Conservation (phyloP, 495 filamentous ascomycete genomes). For the Corynascus novoguineensis region DNA sequence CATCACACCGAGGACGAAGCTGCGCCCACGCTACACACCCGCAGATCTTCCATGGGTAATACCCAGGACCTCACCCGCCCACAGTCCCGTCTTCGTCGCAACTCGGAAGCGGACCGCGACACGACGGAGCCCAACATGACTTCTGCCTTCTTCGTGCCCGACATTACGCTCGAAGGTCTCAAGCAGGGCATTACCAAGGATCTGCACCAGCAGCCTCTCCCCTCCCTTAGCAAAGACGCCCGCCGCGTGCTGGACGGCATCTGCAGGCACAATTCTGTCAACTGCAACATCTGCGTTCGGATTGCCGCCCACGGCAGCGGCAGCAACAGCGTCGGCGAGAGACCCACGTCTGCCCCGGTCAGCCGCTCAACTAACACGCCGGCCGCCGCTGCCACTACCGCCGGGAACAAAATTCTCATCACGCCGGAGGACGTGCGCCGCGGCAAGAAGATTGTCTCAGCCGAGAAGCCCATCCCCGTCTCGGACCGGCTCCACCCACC, state of each 20-base stretch:
- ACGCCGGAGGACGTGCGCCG: conserved; percentile 26
- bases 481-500: conserved; percentile 51
- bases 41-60: conserved; percentile 13
- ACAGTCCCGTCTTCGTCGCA: conserved; percentile 28
- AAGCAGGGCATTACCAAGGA: conserved; percentile 18
- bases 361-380: too few relatives aligned
- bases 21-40: conserved; percentile 7
- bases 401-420: conserved; percentile 15
- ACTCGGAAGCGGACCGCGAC: conserved; percentile 29
- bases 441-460: conserved; percentile 52
- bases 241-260: conserved; percentile 55
- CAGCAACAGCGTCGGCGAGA: too few relatives aligned
- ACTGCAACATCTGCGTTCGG: conserved; percentile 70
- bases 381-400: conserved; percentile 4
- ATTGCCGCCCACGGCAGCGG: conserved; percentile 44
- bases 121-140: conserved; percentile 60
- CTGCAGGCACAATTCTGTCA: conserved; percentile 59
- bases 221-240: conserved; percentile 41
- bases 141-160: conserved; percentile 62
- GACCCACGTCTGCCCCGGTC: conserved; percentile 9
- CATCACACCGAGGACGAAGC: conserved; percentile 25
- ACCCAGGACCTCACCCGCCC: conserved; percentile 19
- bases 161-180: conserved; percentile 40
- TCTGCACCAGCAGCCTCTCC: conserved; percentile 23
- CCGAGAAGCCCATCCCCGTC: conserved; percentile 65